Base-by-base conservation (phyloP, 148 eudicot genomes). In the Silene latifolia region DNA sequence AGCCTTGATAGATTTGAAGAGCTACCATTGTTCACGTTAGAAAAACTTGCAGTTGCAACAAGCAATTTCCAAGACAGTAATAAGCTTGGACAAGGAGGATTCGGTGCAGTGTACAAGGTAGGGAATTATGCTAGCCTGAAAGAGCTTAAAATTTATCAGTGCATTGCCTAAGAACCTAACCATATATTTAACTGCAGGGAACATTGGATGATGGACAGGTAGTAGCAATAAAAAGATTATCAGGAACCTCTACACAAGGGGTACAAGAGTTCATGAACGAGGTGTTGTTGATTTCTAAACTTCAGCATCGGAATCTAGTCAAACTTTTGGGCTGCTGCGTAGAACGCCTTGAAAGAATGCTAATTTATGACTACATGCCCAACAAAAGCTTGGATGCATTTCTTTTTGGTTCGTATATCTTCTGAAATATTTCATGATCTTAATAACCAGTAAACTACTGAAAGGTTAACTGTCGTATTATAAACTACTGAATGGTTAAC, bases 71-170 rank as follows among this genome's bases (percentile, higher is more conserved):
- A 72, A 12, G 63, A 46, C 14, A 74, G 74, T 15, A 79, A 84
- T 66, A 79, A 76, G 80, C 79, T 84, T 42, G 83, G 85, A n/a
- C 57, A 81, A 78, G 86, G 88, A 7, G 86, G 88, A 44, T 85
- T 85, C 67, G 86, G 88, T 76, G 72, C 77, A 2, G 86, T 85
- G n/a, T 83, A 78, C 54, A 69, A 67, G 84, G 88, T 85, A 72
- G 25, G 29, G 12, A 27, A 59, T 18, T 60, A 20, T 39, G 3
- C 21, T 56, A n/a, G 15, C 1, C 64, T 42, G 5, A 9, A 51
- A 51, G 9, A 24, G 29, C 11, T 19, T 2, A 4, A 15, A 23
- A 23, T 24, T 46, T 61, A 8, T 58, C 27, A 39, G 44, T 35
- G 7, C 42, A 54, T 29, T 27, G 29, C 29, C 29, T 27, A 3